Base-by-base conservation (phyloP, 352 stramenopile genomes). In the Pythium aquatile region DNA sequence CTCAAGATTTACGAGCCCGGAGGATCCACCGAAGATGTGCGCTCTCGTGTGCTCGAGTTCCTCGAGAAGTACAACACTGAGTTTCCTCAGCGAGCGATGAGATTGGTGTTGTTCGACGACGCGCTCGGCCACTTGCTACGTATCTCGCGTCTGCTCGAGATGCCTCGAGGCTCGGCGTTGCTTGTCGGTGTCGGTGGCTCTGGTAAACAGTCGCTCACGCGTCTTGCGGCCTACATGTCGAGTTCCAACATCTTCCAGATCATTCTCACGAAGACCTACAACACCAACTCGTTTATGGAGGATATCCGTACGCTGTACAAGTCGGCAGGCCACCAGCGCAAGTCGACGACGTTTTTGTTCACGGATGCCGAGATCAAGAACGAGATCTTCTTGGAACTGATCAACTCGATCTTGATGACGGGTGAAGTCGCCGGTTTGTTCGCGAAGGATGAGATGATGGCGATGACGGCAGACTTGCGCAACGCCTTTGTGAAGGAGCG, bases 341-440 rank as follows among this genome's bases (percentile, higher is more conserved):
- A 99, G 69, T 96, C 92, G 30, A 99, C 97, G 42, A 98, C 95
- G 37, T 99, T 99, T 61, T 70, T 99, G 14, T 99, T 99, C 69
- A 99, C 97, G 1, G 97, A 99, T 67, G 96, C 94, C 9, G 96
- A 99, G 69, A 99, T 99, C 73, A 99, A 99, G 81, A 97, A 98
- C 60, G 97, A 99, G 73, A 97, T 98, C 61, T 99, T 99, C 74
- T 77, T 99, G 46, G 97, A 99, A 83, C 82, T 97, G 8, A 97
- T 99, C 78, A 99, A 99, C 78, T 98, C 89, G 26, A 92, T 99
- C 40, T 82, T 99, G 40, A 98, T 98, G 83, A 99, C 97, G 9
- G 97, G 97, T 55, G 97, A 99, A 80, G 95, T 99, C n/a, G 94
- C 96, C 0, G 96, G 96, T 32, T 71, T 99, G 7, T 99, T 99